Conservation (phyloP, 345 rosid species). For the Melaleuca quinquenervia region DNA sequence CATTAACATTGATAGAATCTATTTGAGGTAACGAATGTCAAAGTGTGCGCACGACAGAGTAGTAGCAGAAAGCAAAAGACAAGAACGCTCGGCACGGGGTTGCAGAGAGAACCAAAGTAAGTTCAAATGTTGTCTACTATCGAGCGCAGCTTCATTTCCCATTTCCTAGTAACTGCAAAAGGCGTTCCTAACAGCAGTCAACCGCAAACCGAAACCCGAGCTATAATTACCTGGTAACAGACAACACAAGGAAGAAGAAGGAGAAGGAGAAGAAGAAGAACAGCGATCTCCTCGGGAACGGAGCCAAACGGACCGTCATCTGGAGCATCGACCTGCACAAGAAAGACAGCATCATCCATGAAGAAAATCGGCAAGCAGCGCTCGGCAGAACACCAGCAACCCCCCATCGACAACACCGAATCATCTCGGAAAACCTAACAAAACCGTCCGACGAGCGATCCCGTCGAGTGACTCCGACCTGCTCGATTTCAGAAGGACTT, state of each 20-base stretch:
- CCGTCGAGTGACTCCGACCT: neutral
- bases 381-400: neutral
- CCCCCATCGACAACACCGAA: neutral
- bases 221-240: neutral
- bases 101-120: neutral
- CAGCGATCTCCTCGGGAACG: neutral
- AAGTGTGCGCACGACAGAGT: neutral
- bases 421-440: neutral
- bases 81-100: rapidly evolving
- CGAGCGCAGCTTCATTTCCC: neutral
- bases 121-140: too few species aligned
- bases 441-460: neutral
- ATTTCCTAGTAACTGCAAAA: neutral
- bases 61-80: neutral
- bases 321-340: neutral
- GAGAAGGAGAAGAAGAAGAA: neutral
- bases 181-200: neutral
- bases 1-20: neutral
- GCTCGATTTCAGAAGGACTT: neutral
- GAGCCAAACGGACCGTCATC: neutral
- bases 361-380: neutral
- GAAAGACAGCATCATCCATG: neutral
- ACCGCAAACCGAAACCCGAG: neutral
- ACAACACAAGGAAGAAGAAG: neutral
- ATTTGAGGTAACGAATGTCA: neutral